Conservation (phyloP, 805 yeast species). For the Suhomyces sp. region DNA sequence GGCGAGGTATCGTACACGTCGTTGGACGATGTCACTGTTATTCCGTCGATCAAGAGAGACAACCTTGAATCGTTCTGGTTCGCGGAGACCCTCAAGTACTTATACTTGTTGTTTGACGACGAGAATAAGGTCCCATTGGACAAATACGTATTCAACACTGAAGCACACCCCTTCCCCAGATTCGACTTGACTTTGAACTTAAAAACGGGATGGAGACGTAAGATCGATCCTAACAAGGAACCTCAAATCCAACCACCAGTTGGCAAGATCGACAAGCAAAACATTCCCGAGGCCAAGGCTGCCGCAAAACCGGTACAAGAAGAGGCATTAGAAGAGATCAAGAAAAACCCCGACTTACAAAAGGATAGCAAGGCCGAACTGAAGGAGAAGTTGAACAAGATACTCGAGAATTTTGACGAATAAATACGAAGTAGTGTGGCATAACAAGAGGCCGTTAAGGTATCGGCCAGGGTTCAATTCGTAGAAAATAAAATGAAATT, state of each 20-base stretch:
- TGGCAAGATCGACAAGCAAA: constrained; percentile 23
- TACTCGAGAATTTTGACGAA: constrained; percentile 1
- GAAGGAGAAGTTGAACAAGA: constrained; percentile 22
- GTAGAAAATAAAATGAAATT: neutral
- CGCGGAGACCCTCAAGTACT: constrained; percentile 87
- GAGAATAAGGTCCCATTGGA: constrained; percentile 61
- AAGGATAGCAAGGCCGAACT: constrained; percentile 25
- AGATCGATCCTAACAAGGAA: constrained; percentile 18
- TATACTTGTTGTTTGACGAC: constrained; percentile 74
- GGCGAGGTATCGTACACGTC: constrained; percentile 57
- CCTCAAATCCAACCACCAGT: constrained; percentile 7
- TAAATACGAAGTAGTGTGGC: neutral
- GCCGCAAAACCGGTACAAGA: constrained; percentile 36
- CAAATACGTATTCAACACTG: constrained; percentile 80
- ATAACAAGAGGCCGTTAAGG: neutral
- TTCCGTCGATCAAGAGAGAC: constrained; percentile 55
- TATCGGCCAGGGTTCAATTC: neutral
- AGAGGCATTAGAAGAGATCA: constrained; percentile 32
- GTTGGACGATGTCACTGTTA: constrained; percentile 59
- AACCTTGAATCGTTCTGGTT: constrained; percentile 92
- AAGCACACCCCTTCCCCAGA: constrained; percentile 90
- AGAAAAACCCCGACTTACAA: constrained; percentile 31
- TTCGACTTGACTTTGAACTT: constrained; percentile 51
- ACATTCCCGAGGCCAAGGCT: constrained; percentile 41
- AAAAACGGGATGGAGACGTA: constrained; percentile 61